A percentile compares a stretch with the other conserved stretches of the same genome.
phyloP scores from a whole-genome alignment of 164 flowering plant genomes.

The Amborella trichopoda region DNA sequence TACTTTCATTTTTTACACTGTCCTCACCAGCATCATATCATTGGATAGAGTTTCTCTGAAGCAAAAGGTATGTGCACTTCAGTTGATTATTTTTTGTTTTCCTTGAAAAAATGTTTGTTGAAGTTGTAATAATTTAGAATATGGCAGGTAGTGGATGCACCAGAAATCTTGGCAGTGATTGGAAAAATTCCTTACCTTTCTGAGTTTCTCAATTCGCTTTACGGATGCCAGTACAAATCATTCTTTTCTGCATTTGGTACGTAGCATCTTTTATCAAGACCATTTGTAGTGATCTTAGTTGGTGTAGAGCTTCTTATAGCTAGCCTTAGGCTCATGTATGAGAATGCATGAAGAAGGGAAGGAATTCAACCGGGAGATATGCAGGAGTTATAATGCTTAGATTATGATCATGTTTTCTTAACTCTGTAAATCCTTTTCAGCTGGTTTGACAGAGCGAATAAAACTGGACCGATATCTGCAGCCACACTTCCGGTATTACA shows the following conservation, averaged over 20 bases:
- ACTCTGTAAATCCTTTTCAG: constrained; percentile 30
- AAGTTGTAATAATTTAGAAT: constrained; percentile 4
- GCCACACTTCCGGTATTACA: constrained; percentile 90
- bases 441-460: constrained; percentile 83
- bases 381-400: no score
- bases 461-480: constrained; percentile 85
- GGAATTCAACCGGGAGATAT: no score
- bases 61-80: constrained; percentile 55
- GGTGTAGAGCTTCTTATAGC: no score
- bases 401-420: not conserved
- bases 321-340: no score
- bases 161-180: constrained; percentile 89
- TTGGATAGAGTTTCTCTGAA: constrained; percentile 91
- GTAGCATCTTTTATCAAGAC: constrained; percentile 15
- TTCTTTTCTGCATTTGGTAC: constrained; percentile 92
- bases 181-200: constrained; percentile 79
- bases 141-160: constrained; percentile 94
- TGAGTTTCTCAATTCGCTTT: constrained; percentile 77
- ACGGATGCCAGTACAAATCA: constrained; percentile 84
- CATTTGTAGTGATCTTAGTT: no score
- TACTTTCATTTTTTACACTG: constrained; percentile 90
- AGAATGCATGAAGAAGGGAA: no score
- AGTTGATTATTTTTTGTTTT: not conserved
- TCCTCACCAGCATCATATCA: constrained; percentile 80
- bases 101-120: not conserved